phyloP scores from a whole-genome alignment of 2,329 filamentous ascomycete genomes.

The Didymella pinodella region DNA sequence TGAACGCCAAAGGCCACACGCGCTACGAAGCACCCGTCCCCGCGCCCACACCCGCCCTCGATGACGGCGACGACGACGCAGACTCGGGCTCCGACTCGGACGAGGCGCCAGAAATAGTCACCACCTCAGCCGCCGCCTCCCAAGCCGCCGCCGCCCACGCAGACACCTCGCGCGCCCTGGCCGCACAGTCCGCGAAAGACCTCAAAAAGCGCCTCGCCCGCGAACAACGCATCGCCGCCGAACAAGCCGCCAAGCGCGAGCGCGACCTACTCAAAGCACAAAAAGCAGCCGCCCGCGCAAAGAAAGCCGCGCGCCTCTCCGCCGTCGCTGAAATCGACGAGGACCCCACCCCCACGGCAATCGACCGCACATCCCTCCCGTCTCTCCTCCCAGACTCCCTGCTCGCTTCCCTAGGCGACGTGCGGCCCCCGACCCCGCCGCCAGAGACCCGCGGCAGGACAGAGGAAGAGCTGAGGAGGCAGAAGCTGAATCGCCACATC shows the following conservation, averaged over 20 bases:
- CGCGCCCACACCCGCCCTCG: slow-evolving; percentile 2
- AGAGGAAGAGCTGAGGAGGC: slow-evolving; percentile 48
- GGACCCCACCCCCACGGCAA: not conserved
- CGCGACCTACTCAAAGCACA: slow-evolving; percentile 42
- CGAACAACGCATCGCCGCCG: slow-evolving; percentile 40
- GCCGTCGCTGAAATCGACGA: slow-evolving; percentile 7
- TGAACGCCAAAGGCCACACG: slow-evolving; percentile 27
- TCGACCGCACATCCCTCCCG: slow-evolving; percentile 47
- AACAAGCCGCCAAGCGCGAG: slow-evolving; percentile 45
- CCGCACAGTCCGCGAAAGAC: slow-evolving; percentile 42
- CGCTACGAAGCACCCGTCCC: slow-evolving; percentile 16
- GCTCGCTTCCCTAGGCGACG: slow-evolving; percentile 56
- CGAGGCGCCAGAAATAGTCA: slow-evolving; percentile 51
- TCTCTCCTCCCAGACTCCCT: slow-evolving; percentile 61
- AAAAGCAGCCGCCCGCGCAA: slow-evolving; percentile 43
- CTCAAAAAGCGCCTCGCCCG: slow-evolving; percentile 43
- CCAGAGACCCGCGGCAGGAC: slow-evolving; percentile 31
- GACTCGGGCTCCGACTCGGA: slow-evolving; percentile 46
- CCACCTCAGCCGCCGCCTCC: slow-evolving; percentile 40
- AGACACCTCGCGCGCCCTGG: slow-evolving; percentile 41
- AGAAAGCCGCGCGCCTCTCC: slow-evolving; percentile 32
- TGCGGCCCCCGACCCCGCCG: slow-evolving; percentile 56
- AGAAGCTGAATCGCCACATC: slow-evolving; percentile 57
- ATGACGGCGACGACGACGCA: slow-evolving; percentile 13
- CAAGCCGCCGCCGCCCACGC: slow-evolving; percentile 40